phyloP scores from a whole-genome alignment of 192 early-diverging fungal species.

The Pilobolus umbonatus region DNA sequence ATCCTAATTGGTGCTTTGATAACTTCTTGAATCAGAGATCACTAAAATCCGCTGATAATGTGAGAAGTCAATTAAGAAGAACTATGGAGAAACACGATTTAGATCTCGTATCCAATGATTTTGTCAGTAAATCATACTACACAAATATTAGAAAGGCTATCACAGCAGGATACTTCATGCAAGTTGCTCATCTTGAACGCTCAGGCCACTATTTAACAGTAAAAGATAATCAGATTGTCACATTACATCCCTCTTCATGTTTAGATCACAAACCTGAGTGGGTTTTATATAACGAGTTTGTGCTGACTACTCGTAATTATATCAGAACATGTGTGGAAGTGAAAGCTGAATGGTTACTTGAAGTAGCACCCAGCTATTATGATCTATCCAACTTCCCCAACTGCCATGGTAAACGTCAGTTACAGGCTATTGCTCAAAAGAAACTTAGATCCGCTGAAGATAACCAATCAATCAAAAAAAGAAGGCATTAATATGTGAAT shows the following conservation, averaged over 20 bases:
- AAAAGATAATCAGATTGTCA: constrained; percentile 96
- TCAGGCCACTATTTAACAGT: constrained; percentile 86
- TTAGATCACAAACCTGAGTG: constrained; percentile 93
- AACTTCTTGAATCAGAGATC: constrained; percentile 90
- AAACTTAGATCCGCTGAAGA: constrained; percentile 38
- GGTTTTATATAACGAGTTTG: constrained; percentile 99
- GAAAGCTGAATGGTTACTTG: constrained; percentile 79
- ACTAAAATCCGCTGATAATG: constrained; percentile 88
- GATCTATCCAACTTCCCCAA: constrained; percentile 87
- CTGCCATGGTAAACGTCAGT: constrained; percentile 83
- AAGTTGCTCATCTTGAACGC: constrained; percentile 90
- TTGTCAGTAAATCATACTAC: constrained; percentile 73
- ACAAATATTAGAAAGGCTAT: constrained; percentile 87
- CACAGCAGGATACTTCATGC: constrained; percentile 96
- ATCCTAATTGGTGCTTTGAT: constrained; percentile 88
- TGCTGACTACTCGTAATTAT: constrained; percentile 92
- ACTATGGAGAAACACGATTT: constrained; percentile 73
- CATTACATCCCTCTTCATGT: constrained; percentile 88
- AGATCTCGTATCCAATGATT: constrained; percentile 63
- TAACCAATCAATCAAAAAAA: constrained; percentile 39
- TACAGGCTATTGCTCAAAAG: constrained; percentile 66
- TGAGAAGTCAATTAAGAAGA: constrained; percentile 82
- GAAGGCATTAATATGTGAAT: constrained; percentile 10
- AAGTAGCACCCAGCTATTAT: constrained; percentile 88
- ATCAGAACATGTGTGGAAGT: constrained; percentile 92